Percentiles rank a stretch among this genome's conserved stretches.
Evolutionary conservation across 208 protist species (phyloP).

Genomic region (Trypanosoma brucei): DNA sequence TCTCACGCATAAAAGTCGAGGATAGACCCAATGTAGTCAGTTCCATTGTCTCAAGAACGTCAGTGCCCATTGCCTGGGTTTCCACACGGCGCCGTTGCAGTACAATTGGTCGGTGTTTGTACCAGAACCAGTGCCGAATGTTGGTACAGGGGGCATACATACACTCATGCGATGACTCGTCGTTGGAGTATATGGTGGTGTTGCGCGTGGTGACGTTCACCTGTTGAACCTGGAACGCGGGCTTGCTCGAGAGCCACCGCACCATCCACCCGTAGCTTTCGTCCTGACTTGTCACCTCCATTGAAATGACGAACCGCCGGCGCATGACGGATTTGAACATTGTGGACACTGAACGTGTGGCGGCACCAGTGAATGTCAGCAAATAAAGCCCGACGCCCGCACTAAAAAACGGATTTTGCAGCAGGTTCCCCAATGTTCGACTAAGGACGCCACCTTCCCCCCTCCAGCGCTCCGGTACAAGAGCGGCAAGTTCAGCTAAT

Average conservation of each 20-base stretch:
- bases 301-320: slow-evolving; percentile 73
- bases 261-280: slow-evolving; percentile 81
- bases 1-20: slow-evolving; percentile 45
- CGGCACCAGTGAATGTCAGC: slow-evolving; percentile 62
- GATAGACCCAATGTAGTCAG: slow-evolving; percentile 67
- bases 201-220: slow-evolving; percentile 67
- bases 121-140: slow-evolving; percentile 81
- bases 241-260: slow-evolving; percentile 71
- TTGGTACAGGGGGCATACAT: slow-evolving; percentile 73
- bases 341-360: slow-evolving; percentile 35
- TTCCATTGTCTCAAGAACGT: slow-evolving; percentile 78
- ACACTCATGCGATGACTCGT: slow-evolving; percentile 47
- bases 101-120: slow-evolving; percentile 61
- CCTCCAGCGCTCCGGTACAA: slow-evolving; percentile 58
- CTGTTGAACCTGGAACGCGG: slow-evolving; percentile 66
- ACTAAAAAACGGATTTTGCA: slow-evolving; percentile 86
- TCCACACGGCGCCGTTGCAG: slow-evolving; percentile 74
- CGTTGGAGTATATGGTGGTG: slow-evolving; percentile 62
- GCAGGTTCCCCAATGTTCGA: slow-evolving; percentile 32
- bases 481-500: slow-evolving; percentile 45
- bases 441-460: slow-evolving; percentile 36
- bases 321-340: slow-evolving; percentile 39
- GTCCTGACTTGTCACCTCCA: slow-evolving; percentile 82
- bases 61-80: slow-evolving; percentile 54
- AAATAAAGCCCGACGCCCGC: slow-evolving; percentile 84